Percentiles rank a stretch among this genome's conserved stretches.
Evolutionary conservation across 129 eudicot genomes (phyloP).

Genomic region (Centella asiatica): DNA sequence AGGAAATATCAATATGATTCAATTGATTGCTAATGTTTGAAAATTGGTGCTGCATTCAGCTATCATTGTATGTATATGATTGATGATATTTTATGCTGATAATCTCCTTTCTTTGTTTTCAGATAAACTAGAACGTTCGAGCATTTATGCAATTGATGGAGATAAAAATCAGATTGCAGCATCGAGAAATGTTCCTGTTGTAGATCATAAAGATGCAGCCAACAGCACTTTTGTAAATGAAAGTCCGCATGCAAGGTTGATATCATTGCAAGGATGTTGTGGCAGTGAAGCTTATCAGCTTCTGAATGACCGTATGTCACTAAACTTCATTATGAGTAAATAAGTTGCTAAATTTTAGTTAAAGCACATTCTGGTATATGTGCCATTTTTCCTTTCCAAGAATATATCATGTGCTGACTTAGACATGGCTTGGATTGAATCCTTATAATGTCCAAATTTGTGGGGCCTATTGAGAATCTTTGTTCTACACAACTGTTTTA

Average conservation of each 20-base stretch:
- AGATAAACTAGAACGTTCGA: constrained; percentile 59
- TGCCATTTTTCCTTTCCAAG: not conserved
- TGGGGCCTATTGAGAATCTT: too few relatives aligned
- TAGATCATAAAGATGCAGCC: constrained; percentile 45
- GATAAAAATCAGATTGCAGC: constrained; percentile 44
- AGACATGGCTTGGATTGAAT: not conserved
- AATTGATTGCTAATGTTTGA: too few relatives aligned
- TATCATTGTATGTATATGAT: too few relatives aligned
- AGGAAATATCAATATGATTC: too few relatives aligned
- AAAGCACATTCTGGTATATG: not conserved
- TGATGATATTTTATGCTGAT: too few relatives aligned
- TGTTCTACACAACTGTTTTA: too few relatives aligned
- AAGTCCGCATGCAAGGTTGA: constrained; percentile 28
- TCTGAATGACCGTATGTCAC: constrained; percentile 59
- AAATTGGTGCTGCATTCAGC: too few relatives aligned
- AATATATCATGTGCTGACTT: not conserved
- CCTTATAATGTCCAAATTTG: too few relatives aligned
- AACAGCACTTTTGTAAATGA: constrained; percentile 23
- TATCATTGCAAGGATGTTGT: constrained; percentile 63
- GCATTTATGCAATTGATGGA: constrained; percentile 45
- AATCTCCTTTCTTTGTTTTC: constrained; percentile 11
- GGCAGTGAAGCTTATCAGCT: constrained; percentile 74
- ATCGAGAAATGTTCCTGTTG: constrained; percentile 27
- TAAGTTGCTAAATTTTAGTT: not conserved
- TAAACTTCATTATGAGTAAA: not conserved